A percentile compares a stretch with the other conserved stretches of the same genome.
phyloP scores from a whole-genome alignment of 78 protist species.

The Pelomyxa schiedti region DNA sequence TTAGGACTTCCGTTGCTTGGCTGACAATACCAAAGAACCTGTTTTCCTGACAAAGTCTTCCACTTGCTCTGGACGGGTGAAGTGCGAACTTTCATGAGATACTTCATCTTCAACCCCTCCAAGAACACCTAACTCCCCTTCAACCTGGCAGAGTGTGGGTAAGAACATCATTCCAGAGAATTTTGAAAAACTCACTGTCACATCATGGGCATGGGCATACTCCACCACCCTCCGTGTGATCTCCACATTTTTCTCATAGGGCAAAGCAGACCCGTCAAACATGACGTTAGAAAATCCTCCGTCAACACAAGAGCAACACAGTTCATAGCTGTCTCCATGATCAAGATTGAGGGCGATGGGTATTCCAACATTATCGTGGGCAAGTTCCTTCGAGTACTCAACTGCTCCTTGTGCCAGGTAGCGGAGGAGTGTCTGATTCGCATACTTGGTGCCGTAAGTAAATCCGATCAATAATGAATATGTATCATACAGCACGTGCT shows the following conservation, averaged over 20 bases:
- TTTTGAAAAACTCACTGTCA: background rate
- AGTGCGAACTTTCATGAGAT: background rate
- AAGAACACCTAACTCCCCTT: background rate
- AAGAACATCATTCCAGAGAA: too few relatives aligned
- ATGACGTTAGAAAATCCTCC: background rate
- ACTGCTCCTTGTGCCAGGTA: background rate
- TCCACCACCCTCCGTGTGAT: too few relatives aligned
- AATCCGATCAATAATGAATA: background rate
- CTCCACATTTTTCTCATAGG: too few relatives aligned
- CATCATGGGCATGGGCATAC: background rate
- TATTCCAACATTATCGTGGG: background rate
- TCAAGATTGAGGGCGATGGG: background rate
- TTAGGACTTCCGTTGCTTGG: too few relatives aligned
- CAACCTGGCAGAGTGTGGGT: background rate
- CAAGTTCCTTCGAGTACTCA: background rate
- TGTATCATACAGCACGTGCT: background rate
- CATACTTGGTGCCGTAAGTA: background rate
- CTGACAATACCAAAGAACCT: too few relatives aligned
- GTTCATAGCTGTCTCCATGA: background rate
- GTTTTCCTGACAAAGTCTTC: background rate
- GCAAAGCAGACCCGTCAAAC: background rate
- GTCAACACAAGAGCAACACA: background rate
- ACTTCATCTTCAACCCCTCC: background rate
- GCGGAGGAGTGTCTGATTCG: background rate
- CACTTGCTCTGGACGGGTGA: background rate